Base-by-base conservation (phyloP, 176 grass and related monocot species). In the Rhynchospora breviuscula region DNA sequence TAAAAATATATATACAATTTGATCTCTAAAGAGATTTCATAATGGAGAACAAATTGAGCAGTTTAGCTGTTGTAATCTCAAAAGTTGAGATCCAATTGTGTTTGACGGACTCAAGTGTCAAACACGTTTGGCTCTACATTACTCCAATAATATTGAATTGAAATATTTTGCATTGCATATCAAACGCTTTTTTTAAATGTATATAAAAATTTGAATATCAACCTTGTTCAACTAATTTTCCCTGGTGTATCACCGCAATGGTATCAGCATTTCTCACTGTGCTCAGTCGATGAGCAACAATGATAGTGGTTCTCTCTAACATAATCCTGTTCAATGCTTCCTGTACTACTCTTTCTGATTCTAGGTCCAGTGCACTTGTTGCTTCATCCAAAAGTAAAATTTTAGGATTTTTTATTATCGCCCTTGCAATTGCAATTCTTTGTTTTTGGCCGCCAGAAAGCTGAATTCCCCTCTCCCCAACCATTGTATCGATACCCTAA, bases 211-310 rank as follows among this genome's bases (percentile, higher is more conserved):
- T 62, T 88, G 35, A 67, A 82, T 14, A 83, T 73, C 43, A 2
- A 94, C 94, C 94, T 92, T 97, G 92, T 90, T 97, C 92, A 18
- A 97, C 88, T 18, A 97, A 90, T 87, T 91, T 97, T 82, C 94
- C 92, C 49, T 89, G 77, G 11, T 94, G 90, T 67, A 97, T 79
- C 59, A 97, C 94, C 0, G 94, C 90, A 69, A 97, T 97, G 10
- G 86, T 60, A 72, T 94, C 84, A 75, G 92, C 90, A 84, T 92
- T 94, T 88, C 87, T 97, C 23, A 92, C 87, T 22, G 94, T 97
- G 84, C 92, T 92, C 60, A 97, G 81, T 62, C 94, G 92, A 79
- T 97, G 94, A 0, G 94, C 94, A 65, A 97, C 92, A 51, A 97
- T 82, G 45, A 97, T 94, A 79, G 94, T 97, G 63, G 94, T 94